phyloP scores from a whole-genome alignment of 2,329 filamentous ascomycete genomes.

The Seiridium unicorne region DNA sequence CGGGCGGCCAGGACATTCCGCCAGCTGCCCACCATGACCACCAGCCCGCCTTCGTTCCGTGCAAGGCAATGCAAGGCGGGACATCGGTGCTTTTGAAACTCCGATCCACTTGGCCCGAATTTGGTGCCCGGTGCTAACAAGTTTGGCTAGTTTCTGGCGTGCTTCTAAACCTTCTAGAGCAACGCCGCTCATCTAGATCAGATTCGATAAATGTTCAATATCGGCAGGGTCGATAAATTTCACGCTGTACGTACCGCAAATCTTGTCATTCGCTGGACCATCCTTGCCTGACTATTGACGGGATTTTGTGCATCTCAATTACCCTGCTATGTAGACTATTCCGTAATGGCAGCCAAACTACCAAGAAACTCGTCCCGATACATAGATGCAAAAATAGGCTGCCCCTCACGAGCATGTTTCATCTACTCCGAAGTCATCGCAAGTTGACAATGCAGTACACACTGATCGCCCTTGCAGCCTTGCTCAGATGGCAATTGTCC shows the following conservation, averaged over 20 bases:
- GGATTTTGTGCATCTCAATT: not conserved
- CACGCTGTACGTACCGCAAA: not conserved
- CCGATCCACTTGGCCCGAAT: not conserved
- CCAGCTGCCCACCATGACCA: not conserved
- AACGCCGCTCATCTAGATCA: not conserved
- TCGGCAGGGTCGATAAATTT: not conserved
- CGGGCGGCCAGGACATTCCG: not conserved
- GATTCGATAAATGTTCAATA: not conserved
- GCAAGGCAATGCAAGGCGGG: not conserved
- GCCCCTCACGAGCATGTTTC: constrained; percentile 3
- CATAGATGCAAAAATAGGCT: constrained; percentile 6
- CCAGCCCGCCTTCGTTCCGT: not conserved
- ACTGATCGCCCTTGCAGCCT: not conserved
- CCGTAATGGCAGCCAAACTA: no score
- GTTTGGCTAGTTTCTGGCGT: not conserved
- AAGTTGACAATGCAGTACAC: not conserved
- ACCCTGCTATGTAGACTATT: no score
- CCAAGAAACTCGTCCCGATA: no score
- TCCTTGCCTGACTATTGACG: not conserved
- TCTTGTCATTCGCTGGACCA: not conserved
- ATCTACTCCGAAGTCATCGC: constrained; percentile 1
- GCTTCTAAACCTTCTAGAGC: constrained; percentile 6
- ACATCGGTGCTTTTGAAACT: not conserved
- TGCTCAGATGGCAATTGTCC: not conserved
- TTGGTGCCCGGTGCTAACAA: not conserved